A percentile compares a stretch with the other conserved stretches of the same genome.
phyloP scores from a whole-genome alignment of 1,284 basidiomycete genomes.

The Marasmius sp. region DNA sequence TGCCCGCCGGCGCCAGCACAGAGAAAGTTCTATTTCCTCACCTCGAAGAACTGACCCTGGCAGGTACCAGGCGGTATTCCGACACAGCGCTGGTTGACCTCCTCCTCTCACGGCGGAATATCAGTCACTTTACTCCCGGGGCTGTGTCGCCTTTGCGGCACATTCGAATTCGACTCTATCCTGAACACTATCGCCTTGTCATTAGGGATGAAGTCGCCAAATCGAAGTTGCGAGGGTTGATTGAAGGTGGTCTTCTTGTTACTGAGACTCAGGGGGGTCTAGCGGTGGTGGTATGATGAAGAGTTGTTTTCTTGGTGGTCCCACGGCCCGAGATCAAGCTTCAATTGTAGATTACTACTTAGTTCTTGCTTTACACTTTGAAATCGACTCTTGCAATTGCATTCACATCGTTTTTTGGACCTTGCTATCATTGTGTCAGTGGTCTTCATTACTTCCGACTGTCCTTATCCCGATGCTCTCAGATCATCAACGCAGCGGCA shows the following conservation, averaged over 20 bases:
- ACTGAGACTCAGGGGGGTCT: background rate
- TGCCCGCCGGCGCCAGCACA: background rate
- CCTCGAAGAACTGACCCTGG: background rate
- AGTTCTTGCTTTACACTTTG: too few species aligned
- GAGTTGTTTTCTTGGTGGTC: background rate
- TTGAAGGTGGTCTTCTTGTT: background rate
- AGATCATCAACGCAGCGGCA: too few species aligned
- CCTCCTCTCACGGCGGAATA: background rate
- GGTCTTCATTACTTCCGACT: too few species aligned
- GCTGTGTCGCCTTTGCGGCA: background rate
- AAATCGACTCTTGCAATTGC: too few species aligned
- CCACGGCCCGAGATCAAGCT: background rate
- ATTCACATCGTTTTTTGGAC: too few species aligned
- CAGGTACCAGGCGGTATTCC: background rate
- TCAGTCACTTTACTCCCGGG: background rate
- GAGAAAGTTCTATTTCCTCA: background rate
- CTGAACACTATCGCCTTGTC: background rate
- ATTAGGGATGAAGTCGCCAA: background rate
- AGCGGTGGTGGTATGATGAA: background rate
- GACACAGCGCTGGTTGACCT: background rate
- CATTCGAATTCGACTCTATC: background rate
- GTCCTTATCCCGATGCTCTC: too few species aligned
- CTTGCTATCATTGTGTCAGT: too few species aligned
- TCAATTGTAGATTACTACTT: too few species aligned
- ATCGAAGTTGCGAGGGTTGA: background rate